Conservation (phyloP, 2,329 filamentous ascomycete species). For the Ophioceras dolichostomum region DNA sequence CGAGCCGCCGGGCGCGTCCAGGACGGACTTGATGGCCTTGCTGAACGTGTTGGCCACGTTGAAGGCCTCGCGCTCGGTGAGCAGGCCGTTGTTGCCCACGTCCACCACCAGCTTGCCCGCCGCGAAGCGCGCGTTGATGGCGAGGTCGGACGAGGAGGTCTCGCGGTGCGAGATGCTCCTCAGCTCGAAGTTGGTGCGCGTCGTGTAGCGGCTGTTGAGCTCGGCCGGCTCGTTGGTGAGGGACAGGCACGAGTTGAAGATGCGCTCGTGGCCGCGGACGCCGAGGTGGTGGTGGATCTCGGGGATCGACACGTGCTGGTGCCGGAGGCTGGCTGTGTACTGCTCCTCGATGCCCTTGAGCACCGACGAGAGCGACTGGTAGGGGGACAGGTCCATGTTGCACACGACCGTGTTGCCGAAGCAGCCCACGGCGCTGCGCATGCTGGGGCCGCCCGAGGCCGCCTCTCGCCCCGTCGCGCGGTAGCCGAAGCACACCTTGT, state of each 20-base stretch:
- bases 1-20: constrained; percentile 25
- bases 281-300: constrained; percentile 34
- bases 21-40: constrained; percentile 32
- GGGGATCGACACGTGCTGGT: constrained; percentile 31
- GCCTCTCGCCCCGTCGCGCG: constrained; percentile 31
- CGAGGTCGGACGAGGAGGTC: constrained; percentile 32
- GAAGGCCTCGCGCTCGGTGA: constrained; percentile 28
- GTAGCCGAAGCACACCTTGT: constrained; percentile 43
- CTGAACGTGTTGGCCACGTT: constrained; percentile 41
- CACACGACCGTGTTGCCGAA: constrained; percentile 29
- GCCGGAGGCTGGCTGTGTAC: constrained; percentile 16
- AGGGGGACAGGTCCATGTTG: constrained; percentile 17
- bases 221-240: constrained; percentile 28
- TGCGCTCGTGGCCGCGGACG: constrained; percentile 21
- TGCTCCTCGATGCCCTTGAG: constrained; percentile 20
- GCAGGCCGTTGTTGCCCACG: constrained; percentile 27
- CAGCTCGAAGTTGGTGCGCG: constrained; percentile 15
- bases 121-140: constrained; percentile 29
- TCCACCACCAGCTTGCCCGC: constrained; percentile 28
- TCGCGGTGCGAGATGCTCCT: constrained; percentile 25
- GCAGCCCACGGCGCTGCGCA: constrained; percentile 30
- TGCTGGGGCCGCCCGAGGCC: constrained; percentile 19
- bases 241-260: constrained; percentile 40
- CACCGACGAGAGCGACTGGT: constrained; percentile 18
- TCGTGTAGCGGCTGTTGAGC: constrained; percentile 19